Base-by-base conservation (phyloP, 805 yeast species). In the Nakazawaea laoshanensis region DNA sequence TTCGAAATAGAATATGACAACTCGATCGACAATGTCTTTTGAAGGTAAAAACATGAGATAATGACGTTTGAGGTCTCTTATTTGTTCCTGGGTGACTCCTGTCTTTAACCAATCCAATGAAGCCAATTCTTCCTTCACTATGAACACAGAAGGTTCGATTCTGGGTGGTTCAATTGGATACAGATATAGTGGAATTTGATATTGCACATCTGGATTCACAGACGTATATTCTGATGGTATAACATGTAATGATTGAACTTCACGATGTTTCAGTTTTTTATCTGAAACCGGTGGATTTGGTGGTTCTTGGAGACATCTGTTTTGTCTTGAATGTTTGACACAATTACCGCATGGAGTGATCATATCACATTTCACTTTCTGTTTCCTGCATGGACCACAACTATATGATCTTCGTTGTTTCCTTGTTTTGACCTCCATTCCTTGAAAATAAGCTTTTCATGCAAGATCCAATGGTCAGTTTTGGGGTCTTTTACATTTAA, bases 371-470 rank as follows among this genome's bases (percentile, higher is more conserved):
- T 67, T 68, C 44, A 69, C 66, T 46, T 71, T 70, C 36, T 65
- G 63, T n/a, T 54, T 47, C 42, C 67, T 67, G 42, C 77, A 71
- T 2, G 73, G 74, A 1, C 75, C 77, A 46, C 77, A 71, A 35
- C 65, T 64, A 44, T 70, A 70, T n/a, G 71, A 63, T 27, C 76
- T 52, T 38, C 77, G 17, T 18, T 32, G 20, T 17, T 27, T 32
- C 18, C 31, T 14, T 9, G 13, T 11, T 25, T 17, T 17, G n/a
- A n/a, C n/a, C n/a, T n/a, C n/a, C n/a, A n/a, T n/a, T n/a, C n/a
- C n/a, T n/a, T n/a, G n/a, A n/a, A n/a, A n/a, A n/a, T n/a, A n/a
- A n/a, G n/a, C n/a, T n/a, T n/a, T n/a, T n/a, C n/a, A n/a, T n/a
- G n/a, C n/a, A n/a, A n/a, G n/a, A n/a, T n/a, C n/a, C n/a, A n/a